Percentiles rank a stretch among this genome's conserved stretches.
Evolutionary conservation across 495 filamentous ascomycete species (phyloP).

Genomic region (Penicillium waksmanii): DNA sequence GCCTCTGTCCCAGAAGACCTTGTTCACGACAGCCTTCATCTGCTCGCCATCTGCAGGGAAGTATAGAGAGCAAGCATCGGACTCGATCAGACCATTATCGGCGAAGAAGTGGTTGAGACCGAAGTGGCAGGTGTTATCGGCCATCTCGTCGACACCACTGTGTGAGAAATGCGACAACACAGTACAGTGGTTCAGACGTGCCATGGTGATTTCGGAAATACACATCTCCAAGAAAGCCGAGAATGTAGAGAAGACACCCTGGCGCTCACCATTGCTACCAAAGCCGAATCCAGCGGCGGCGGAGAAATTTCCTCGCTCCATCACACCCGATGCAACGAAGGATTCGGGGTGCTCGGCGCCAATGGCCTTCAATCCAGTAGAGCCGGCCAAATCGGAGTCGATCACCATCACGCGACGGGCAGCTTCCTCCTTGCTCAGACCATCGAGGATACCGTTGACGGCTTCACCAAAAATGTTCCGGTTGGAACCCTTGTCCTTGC

Average conservation of each 20-base stretch:
- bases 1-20: constrained; percentile 42
- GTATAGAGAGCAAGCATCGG: constrained; percentile 35
- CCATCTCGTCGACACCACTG: constrained; percentile 48
- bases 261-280: constrained; percentile 41
- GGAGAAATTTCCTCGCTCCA: constrained; percentile 48
- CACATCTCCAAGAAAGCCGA: constrained; percentile 48
- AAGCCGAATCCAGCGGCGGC: constrained; percentile 47
- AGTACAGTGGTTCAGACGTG: constrained; percentile 43
- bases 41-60: constrained; percentile 49
- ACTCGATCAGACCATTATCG: constrained; percentile 45
- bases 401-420: constrained; percentile 47
- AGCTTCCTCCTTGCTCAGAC: constrained; percentile 42
- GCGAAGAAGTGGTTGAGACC: constrained; percentile 49
- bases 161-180: constrained; percentile 47
- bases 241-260: constrained; percentile 48
- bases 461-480: constrained; percentile 44
- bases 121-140: constrained; percentile 49
- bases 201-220: constrained; percentile 48
- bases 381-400: constrained; percentile 46
- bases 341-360: constrained; percentile 38
- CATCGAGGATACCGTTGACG: constrained; percentile 42
- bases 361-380: constrained; percentile 45
- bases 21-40: constrained; percentile 46
- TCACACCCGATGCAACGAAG: constrained; percentile 41
- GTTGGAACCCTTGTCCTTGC: constrained; percentile 42